Conservation (phyloP, 1,139 yeast species). For the Scheffersomyces illinoinensis region DNA sequence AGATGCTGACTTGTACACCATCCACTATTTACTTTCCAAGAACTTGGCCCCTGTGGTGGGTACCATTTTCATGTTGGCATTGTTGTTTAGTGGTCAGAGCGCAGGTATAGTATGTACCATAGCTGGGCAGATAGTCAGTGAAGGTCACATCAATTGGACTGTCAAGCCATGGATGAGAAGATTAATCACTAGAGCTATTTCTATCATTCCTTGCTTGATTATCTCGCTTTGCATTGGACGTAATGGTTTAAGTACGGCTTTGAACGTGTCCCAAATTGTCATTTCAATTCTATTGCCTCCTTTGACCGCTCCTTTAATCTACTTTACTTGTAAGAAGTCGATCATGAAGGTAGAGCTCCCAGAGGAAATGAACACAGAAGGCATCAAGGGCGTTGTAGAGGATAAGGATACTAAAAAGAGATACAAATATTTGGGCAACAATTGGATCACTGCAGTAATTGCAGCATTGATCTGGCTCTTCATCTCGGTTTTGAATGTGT, state of each 20-base stretch:
- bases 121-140: slow-evolving; percentile 81
- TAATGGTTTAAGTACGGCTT: slow-evolving; percentile 65
- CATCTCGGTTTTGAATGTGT: slow-evolving; percentile 63
- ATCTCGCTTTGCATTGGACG: slow-evolving; percentile 67
- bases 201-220: slow-evolving; percentile 69
- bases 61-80: slow-evolving; percentile 68
- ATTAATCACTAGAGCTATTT: slow-evolving; percentile 67
- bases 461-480: slow-evolving; percentile 63
- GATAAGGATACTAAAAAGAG: slow-evolving; percentile 12
- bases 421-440: slow-evolving; percentile 57
- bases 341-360: slow-evolving; percentile 54
- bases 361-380: slow-evolving; percentile 9
- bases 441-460: slow-evolving; percentile 53
- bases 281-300: slow-evolving; percentile 69
- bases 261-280: slow-evolving; percentile 76
- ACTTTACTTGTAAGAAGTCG: slow-evolving; percentile 61
- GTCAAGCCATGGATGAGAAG: slow-evolving; percentile 70
- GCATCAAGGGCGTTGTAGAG: slow-evolving; percentile 6
- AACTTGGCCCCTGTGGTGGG: slow-evolving; percentile 74
- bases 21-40: slow-evolving; percentile 59
- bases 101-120: slow-evolving; percentile 83
- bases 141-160: slow-evolving; percentile 76
- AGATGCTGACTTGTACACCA: slow-evolving; percentile 76
- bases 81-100: slow-evolving; percentile 75
- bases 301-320: slow-evolving; percentile 74